Evolutionary conservation across 163 green algal species (phyloP).

Genomic region (Scenedesmus sp.): DNA sequence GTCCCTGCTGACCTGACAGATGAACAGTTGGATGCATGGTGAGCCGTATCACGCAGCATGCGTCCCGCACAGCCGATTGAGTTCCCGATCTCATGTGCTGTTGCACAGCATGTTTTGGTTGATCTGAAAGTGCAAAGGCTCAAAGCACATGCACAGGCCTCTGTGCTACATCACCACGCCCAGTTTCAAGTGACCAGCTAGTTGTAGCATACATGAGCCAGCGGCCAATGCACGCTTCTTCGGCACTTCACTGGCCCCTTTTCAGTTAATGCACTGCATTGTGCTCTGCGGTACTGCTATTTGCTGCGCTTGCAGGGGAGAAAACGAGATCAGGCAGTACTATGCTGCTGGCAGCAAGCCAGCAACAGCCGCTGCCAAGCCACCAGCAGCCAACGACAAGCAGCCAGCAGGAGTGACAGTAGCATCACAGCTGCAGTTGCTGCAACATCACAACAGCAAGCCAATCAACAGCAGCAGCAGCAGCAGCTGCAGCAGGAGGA

Average conservation of each 20-base stretch:
- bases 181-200: too few species aligned
- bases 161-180: too few species aligned
- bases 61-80: background rate
- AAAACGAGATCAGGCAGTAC: constrained; percentile 9
- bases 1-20: constrained; percentile 32
- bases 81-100: too few species aligned
- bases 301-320: background rate
- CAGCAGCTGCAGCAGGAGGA: constrained; percentile 12
- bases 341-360: constrained; percentile 4
- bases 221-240: too few species aligned
- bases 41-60: background rate
- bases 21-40: constrained; percentile 10
- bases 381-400: constrained; percentile 7
- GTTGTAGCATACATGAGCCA: too few species aligned
- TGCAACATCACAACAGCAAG: background rate
- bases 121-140: too few species aligned
- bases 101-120: too few species aligned
- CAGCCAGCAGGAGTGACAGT: background rate
- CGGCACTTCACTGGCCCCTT: too few species aligned
- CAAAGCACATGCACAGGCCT: too few species aligned
- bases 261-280: background rate
- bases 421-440: background rate
- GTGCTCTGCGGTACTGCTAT: too few species aligned
- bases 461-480: background rate
- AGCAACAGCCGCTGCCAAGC: constrained; percentile 3